phyloP scores from a whole-genome alignment of 2,329 filamentous ascomycete genomes.

The Chaetomium sp. region DNA sequence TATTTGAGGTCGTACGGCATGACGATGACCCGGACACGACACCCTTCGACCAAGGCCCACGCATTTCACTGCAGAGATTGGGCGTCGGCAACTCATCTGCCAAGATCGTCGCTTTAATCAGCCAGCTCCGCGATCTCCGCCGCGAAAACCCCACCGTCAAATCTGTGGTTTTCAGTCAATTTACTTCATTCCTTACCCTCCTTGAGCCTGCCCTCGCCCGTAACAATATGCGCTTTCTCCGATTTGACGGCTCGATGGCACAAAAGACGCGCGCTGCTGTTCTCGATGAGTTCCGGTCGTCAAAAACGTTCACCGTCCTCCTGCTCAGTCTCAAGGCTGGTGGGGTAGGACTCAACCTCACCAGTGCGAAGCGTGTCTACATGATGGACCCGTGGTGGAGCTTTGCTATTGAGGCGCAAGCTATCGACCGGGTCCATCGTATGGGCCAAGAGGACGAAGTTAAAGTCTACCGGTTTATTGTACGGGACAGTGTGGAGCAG shows the following conservation, averaged over 20 bases:
- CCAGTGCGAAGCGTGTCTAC: constrained; percentile 80
- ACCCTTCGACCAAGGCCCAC: constrained; percentile 37
- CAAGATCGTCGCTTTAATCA: constrained; percentile 77
- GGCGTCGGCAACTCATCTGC: constrained; percentile 68
- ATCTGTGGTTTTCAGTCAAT: constrained; percentile 92
- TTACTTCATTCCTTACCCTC: constrained; percentile 90
- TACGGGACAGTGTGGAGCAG: constrained; percentile 86
- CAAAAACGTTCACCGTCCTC: constrained; percentile 62
- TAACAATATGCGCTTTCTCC: constrained; percentile 70
- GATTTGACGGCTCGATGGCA: constrained; percentile 83
- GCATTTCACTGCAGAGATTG: constrained; percentile 55
- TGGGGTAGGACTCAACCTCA: constrained; percentile 89
- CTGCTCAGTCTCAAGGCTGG: constrained; percentile 82
- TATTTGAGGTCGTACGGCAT: constrained; percentile 88
- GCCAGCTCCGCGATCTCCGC: constrained; percentile 64
- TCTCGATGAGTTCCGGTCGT: constrained; percentile 62
- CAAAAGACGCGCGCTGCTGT: constrained; percentile 80
- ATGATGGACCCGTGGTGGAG: constrained; percentile 99
- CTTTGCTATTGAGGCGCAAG: constrained; percentile 92
- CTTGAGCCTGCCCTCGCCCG: constrained; percentile 74
- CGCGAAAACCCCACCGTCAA: constrained; percentile 64
- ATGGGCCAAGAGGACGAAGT: constrained; percentile 92
- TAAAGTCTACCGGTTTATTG: constrained; percentile 79
- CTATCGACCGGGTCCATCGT: constrained; percentile 93
- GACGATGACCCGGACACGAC: constrained; percentile 48